Conservation (phyloP, 2,329 filamentous ascomycete genomes). For the Myriosclerotinia scirpicola region DNA sequence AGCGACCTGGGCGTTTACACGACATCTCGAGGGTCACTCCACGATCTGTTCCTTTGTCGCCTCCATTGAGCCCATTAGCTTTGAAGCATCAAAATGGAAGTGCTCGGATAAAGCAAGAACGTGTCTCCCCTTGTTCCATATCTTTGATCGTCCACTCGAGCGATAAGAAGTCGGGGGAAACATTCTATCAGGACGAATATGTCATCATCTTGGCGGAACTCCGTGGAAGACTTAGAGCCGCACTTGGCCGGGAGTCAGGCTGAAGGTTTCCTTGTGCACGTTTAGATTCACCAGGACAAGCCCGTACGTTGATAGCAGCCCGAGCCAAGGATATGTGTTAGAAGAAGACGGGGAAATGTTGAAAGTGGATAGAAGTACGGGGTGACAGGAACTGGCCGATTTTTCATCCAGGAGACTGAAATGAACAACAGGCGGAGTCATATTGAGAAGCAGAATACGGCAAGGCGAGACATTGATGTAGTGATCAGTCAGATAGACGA, state of each 20-base stretch:
- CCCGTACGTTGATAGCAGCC: not conserved
- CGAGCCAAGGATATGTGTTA: conserved; percentile 1
- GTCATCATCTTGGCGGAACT: conserved; percentile 18
- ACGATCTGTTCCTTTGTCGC: conserved; percentile 21
- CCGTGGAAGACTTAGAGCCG: conserved; percentile 17
- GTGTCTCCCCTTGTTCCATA: not conserved
- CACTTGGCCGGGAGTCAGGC: conserved; percentile 18
- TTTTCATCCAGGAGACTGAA: not conserved
- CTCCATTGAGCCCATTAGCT: conserved; percentile 13
- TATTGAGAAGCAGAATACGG: not conserved
- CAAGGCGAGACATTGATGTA: not conserved
- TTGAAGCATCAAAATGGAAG: conserved; percentile 1
- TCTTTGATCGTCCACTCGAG: conserved; percentile 22
- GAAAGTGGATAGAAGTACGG: not conserved
- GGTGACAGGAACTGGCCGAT: not conserved
- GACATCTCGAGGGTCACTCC: conserved; percentile 7
- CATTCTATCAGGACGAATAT: conserved; percentile 23
- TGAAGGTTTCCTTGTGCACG: not conserved
- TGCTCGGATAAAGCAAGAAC: conserved; percentile 5
- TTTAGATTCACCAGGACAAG: not conserved
- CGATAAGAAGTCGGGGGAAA: not conserved
- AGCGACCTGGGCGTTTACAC: conserved; percentile 5
- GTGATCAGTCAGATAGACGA: conserved; percentile 5
- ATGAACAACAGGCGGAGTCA: not conserved
- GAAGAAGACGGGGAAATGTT: not conserved